A percentile compares a stretch with the other conserved stretches of the same genome.
phyloP scores from a whole-genome alignment of 495 filamentous ascomycete species.

The Trichoderma parareesei region DNA sequence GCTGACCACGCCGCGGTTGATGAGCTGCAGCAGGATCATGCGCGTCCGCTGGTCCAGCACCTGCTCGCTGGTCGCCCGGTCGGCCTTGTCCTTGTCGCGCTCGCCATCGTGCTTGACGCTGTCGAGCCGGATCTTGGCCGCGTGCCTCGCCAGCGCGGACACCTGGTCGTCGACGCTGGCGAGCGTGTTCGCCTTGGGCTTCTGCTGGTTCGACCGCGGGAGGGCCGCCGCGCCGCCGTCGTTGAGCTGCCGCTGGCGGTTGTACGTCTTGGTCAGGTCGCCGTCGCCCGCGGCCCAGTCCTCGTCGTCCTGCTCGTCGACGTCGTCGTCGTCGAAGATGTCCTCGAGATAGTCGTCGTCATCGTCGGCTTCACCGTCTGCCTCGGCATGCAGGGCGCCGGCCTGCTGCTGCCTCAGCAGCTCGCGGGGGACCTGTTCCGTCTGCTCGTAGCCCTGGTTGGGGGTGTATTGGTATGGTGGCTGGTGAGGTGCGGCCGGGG shows the following conservation, averaged over 20 bases:
- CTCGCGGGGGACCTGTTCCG: slow-evolving; percentile 20
- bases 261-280: slow-evolving; percentile 85
- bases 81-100: slow-evolving; percentile 69
- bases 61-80: slow-evolving; percentile 87
- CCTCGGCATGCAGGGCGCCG: slow-evolving; percentile 13
- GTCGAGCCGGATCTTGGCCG: slow-evolving; percentile 80
- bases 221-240: slow-evolving; percentile 39
- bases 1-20: slow-evolving; percentile 78
- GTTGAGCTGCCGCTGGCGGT: slow-evolving; percentile 64
- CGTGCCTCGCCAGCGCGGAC: slow-evolving; percentile 71
- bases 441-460: slow-evolving; percentile 23
- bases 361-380: slow-evolving; percentile 34
- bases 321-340: slow-evolving; percentile 50
- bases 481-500: slow-evolving; percentile 32
- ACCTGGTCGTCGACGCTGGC: slow-evolving; percentile 82
- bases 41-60: slow-evolving; percentile 88
- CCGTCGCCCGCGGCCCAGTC: slow-evolving; percentile 46
- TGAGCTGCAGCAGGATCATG: slow-evolving; percentile 91
- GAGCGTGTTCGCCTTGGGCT: slow-evolving; percentile 69
- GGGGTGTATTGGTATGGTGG: slow-evolving; percentile 22
- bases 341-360: slow-evolving; percentile 50
- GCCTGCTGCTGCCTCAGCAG: slow-evolving; percentile 15
- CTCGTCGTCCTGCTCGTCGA: slow-evolving; percentile 52
- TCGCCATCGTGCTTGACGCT: slow-evolving; percentile 47
- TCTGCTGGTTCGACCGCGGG: slow-evolving; percentile 76